Evolutionary conservation across 768 basidiomycete genomes (phyloP).

Genomic region (Suillus discolor): DNA sequence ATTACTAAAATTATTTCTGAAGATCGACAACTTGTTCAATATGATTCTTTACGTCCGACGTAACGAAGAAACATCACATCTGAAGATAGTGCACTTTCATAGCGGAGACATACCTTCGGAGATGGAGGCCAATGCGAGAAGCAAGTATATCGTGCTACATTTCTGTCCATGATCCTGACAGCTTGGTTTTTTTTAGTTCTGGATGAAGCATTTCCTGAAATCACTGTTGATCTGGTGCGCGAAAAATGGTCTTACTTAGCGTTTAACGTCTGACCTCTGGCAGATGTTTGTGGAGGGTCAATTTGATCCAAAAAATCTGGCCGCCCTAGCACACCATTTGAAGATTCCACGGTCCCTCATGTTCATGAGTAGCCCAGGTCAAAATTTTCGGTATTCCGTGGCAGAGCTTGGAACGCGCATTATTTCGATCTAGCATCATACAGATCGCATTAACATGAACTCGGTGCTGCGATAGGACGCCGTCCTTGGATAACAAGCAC

Average conservation of each 20-base stretch:
- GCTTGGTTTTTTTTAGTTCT: slow-evolving; percentile 39
- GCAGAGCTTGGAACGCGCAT: slow-evolving; percentile 57
- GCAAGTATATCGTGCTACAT: slow-evolving; percentile 26
- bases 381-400: slow-evolving; percentile 40
- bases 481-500: background rate
- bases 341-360: slow-evolving; percentile 55
- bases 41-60: slow-evolving; percentile 66
- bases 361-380: slow-evolving; percentile 65
- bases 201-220: slow-evolving; percentile 66
- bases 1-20: background rate
- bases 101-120: slow-evolving; percentile 65
- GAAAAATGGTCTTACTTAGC: background rate
- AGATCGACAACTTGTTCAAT: slow-evolving; percentile 69
- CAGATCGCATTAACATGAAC: background rate
- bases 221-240: slow-evolving; percentile 61
- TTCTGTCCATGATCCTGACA: background rate
- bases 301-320: slow-evolving; percentile 49
- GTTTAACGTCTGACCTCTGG: background rate
- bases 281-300: slow-evolving; percentile 48
- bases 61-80: slow-evolving; percentile 70
- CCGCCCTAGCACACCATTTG: slow-evolving; percentile 50
- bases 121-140: slow-evolving; percentile 71
- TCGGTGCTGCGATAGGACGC: background rate
- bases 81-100: slow-evolving; percentile 72
- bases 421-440: slow-evolving; percentile 36